Conservation (phyloP, 352 stramenopile species). For the Phytophthora macrochlamydospora region DNA sequence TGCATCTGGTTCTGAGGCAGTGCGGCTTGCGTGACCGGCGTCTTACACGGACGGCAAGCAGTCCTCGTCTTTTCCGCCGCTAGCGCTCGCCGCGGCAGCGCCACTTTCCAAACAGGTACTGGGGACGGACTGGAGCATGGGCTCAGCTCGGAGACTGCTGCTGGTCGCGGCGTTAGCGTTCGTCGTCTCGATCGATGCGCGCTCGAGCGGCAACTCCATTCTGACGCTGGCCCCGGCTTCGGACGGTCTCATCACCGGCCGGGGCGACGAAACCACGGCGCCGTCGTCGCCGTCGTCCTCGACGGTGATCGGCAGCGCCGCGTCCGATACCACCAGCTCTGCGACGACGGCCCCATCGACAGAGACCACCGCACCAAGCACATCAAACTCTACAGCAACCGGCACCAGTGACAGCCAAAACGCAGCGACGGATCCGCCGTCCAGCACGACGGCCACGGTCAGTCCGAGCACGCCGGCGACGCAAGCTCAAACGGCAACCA, state of each 20-base stretch:
- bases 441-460: conserved; percentile 17
- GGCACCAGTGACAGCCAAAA: conserved; percentile 15
- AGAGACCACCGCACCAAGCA: conserved; percentile 1
- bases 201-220: neutral
- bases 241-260: conserved; percentile 22
- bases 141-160: conserved; percentile 25
- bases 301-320: conserved; percentile 16
- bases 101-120: conserved; percentile 36
- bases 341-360: conserved; percentile 5
- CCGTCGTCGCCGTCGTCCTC: neutral
- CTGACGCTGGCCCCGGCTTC: conserved; percentile 25
- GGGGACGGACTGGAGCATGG: conserved; percentile 13
- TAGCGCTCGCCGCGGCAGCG: neutral
- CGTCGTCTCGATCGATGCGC: conserved; percentile 2
- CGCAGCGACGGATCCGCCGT: conserved; percentile 1
- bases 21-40: conserved; percentile 8
- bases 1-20: conserved; percentile 33
- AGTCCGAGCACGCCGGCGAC: conserved; percentile 4
- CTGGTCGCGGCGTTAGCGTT: conserved; percentile 20
- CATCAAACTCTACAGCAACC: conserved; percentile 4
- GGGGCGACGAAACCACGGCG: neutral
- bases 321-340: conserved; percentile 9
- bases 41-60: conserved; percentile 22
- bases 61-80: conserved; percentile 9
- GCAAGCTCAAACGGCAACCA: conserved; percentile 4